These are phyloP conservation scores for Hemileccinum impolitum DNA, from an alignment of 768 basidiomycete species.

Conservation along the genomic window DNA sequence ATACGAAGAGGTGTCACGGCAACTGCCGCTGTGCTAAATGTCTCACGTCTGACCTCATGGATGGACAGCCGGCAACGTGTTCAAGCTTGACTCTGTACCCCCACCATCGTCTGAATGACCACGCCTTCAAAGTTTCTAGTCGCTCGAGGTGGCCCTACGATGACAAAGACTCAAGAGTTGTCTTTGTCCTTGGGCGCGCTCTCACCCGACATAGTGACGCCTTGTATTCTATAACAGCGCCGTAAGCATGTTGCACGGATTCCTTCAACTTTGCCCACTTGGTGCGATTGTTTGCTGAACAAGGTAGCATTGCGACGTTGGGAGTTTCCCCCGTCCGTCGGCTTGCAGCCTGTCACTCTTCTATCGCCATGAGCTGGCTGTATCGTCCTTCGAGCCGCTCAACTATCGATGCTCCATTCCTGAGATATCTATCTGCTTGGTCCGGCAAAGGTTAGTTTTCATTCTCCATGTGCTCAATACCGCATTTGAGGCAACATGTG, in stretches of 20 bases:
- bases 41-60: slow-evolving; percentile 1
- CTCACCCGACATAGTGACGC: slow-evolving; percentile 8
- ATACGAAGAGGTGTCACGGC: slow-evolving; percentile 4
- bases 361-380: not conserved
- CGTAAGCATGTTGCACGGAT: not conserved
- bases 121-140: not conserved
- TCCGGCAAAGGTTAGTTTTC: not conserved
- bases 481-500: not conserved
- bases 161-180: not conserved
- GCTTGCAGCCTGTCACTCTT: not conserved
- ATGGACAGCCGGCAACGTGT: not conserved
- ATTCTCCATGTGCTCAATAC: slow-evolving; percentile 10
- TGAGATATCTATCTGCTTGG: not conserved
- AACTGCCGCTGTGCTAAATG: slow-evolving; percentile 1
- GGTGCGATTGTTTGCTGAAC: not conserved
- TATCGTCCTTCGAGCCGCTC: slow-evolving; percentile 13
- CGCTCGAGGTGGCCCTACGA: not conserved
- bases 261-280: slow-evolving; percentile 1
- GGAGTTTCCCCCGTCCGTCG: not conserved
- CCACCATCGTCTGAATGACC: slow-evolving; percentile 6
- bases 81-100: slow-evolving; percentile 9
- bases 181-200: not conserved
- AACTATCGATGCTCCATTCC: slow-evolving; percentile 1
- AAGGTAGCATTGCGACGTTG: not conserved
- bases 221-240: slow-evolving; percentile 20